Evolutionary conservation across 371 early-diverging fungal genomes (phyloP), one percentile per base, ranked within the genome.

Genomic region (Lichtheimia hyalospora): DNA sequence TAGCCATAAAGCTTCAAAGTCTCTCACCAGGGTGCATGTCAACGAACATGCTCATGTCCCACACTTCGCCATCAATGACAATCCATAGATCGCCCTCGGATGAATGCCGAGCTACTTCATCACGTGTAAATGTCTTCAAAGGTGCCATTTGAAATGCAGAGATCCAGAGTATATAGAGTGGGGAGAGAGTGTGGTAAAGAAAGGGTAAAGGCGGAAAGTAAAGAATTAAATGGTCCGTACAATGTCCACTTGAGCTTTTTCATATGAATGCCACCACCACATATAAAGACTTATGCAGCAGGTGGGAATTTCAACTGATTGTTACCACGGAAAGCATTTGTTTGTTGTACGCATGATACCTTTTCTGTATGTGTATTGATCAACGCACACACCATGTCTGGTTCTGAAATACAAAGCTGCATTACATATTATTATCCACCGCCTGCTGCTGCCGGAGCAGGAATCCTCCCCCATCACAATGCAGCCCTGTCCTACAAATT

Each of bases 31-130:
- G 46, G 21, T 46, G 46, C 60, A 85, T 83, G 53, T 88, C 75
- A 54, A 96, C 43, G 67, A 96, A 98, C 15, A 77, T 70, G 41
- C 94, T 95, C 49, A 91, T 80, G 68, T 98, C 93, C 71, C 93
- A 97, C 1, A 98, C 94, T 54, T 84, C 87, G 39, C 84, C 84
- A 24, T 79, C 71, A 28, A 95, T 76, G 34, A 91, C 87, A 68
- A 96, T 90, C 97, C 97, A 98, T 58, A 86, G 71, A 66, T 95
- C 95, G n/a, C 85, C 77, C 58, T 75, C 69, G 49, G 75, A 77
- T 34, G 84, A 79, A 71, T 97, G 97, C 64, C 75, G 66, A 14
- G 83, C 70, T 10, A 98, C 78, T 64, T 96, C 90, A 24, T 84
- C 85, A 53, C 80, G 77, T 7, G 89, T 86, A 61, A 58, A 81